These are phyloP conservation scores for Alternaria longipes DNA, from an alignment of 2,329 filamentous ascomycete genomes.

Conservation along the genomic window DNA sequence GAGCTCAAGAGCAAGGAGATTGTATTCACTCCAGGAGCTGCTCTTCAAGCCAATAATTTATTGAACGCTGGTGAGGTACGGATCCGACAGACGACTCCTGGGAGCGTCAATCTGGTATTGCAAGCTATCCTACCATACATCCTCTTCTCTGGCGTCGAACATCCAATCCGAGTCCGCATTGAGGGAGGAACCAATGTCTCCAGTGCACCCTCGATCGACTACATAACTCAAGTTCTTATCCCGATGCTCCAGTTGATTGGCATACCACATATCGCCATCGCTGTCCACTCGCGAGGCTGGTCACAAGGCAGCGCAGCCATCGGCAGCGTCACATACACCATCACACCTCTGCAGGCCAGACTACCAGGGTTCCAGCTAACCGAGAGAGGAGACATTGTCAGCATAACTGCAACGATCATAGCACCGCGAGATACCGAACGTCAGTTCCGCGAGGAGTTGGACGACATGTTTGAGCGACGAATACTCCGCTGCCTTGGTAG, in stretches of 20 bases:
- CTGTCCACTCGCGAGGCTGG: constrained; percentile 64
- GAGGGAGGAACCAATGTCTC: constrained; percentile 68
- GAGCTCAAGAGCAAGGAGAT: constrained; percentile 55
- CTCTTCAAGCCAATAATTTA: not conserved
- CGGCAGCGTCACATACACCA: constrained; percentile 60
- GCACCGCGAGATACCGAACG: constrained; percentile 46
- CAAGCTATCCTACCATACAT: constrained; percentile 69
- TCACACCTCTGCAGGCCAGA: constrained; percentile 52
- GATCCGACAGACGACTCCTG: constrained; percentile 54
- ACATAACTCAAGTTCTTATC: constrained; percentile 63
- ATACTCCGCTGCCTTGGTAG: constrained; percentile 25
- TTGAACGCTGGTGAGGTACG: constrained; percentile 40
- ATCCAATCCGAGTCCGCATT: constrained; percentile 54
- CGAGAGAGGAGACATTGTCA: constrained; percentile 36
- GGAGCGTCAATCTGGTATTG: constrained; percentile 64
- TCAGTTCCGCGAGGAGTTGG: constrained; percentile 39
- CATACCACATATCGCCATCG: constrained; percentile 56
- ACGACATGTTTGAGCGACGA: constrained; percentile 34
- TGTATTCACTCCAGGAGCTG: constrained; percentile 42
- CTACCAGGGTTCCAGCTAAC: constrained; percentile 52
- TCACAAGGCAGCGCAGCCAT: constrained; percentile 56
- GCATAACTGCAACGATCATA: constrained; percentile 51
- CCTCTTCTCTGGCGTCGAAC: constrained; percentile 51
- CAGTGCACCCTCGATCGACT: constrained; percentile 65
- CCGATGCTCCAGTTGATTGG: constrained; percentile 63